Evolutionary conservation across 1,139 yeast genomes (phyloP).

Genomic region (Nakaseomyces bracarensis): DNA sequence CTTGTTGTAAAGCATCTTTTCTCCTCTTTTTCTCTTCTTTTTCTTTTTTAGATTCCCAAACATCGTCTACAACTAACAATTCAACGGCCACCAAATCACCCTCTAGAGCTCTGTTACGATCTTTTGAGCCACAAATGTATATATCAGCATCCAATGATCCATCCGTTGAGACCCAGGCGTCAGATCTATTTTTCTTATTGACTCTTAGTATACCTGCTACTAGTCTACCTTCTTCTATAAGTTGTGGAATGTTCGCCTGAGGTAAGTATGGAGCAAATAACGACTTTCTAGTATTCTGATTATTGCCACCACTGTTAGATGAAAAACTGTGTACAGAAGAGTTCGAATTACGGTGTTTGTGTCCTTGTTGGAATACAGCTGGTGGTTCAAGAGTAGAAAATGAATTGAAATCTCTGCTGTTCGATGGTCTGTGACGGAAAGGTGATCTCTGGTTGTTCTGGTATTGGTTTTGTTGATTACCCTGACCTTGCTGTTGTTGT

Average conservation of each 20-base stretch:
- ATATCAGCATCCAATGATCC: conserved; percentile 93
- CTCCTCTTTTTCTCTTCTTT: conserved; percentile 95
- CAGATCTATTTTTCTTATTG: conserved; percentile 90
- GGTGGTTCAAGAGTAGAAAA: conserved; percentile 40
- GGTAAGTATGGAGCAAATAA: conserved; percentile 94
- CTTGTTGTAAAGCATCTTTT: conserved; percentile 46
- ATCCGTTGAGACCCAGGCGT: conserved; percentile 95
- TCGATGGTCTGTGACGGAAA: conserved; percentile 27
- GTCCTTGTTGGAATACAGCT: conserved; percentile 68
- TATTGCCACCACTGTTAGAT: conserved; percentile 33
- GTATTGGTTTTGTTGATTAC: conserved; percentile 11
- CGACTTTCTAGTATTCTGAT: conserved; percentile 51
- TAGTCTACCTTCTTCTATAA: conserved; percentile 80
- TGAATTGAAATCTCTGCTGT: conserved; percentile 28
- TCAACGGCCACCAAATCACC: conserved; percentile 96
- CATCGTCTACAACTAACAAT: conserved; percentile 88
- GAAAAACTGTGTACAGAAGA: conserved; percentile 33
- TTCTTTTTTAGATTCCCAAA: conserved; percentile 93
- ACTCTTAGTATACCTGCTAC: conserved; percentile 92
- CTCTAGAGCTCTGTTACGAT: conserved; percentile 92
- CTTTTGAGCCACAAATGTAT: conserved; percentile 97
- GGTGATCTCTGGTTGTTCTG: conserved; percentile 25
- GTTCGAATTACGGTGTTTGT: conserved; percentile 64
- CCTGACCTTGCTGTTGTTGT: conserved; percentile 16
- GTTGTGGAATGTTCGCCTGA: conserved; percentile 82